These are phyloP conservation scores for Amauroascus verrucosus DNA, from an alignment of 2,329 filamentous ascomycete species.

Conservation along the genomic window DNA sequence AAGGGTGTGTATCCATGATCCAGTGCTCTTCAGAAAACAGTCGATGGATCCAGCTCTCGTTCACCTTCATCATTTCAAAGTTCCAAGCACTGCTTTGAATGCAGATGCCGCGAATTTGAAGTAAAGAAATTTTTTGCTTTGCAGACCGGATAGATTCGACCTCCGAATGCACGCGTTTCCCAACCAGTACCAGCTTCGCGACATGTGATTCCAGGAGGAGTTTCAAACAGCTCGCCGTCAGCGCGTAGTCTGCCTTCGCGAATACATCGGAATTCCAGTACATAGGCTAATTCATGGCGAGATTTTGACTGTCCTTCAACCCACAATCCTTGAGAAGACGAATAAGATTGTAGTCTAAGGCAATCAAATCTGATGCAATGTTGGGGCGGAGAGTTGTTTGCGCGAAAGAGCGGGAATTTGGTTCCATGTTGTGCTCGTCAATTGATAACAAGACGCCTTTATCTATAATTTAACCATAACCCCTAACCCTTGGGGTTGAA, in stretches of 20 bases:
- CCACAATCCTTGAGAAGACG: constrained; percentile 4
- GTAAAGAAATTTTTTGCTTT: constrained; percentile 7
- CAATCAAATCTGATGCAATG: constrained; percentile 6
- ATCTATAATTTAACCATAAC: too few species aligned
- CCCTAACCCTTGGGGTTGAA: too few species aligned
- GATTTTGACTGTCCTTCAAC: constrained; percentile 2
- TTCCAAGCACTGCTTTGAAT: not conserved
- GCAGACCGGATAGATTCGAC: constrained; percentile 12
- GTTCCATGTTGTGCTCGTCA: constrained; percentile 2
- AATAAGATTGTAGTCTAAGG: constrained; percentile 12
- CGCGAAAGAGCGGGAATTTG: not conserved
- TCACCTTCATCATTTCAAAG: not conserved
- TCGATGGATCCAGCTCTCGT: not conserved
- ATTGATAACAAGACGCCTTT: too few species aligned
- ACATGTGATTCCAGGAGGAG: constrained; percentile 10
- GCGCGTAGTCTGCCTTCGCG: constrained; percentile 6
- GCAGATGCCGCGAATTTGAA: not conserved
- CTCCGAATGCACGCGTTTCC: constrained; percentile 14
- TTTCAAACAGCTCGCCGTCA: constrained; percentile 12
- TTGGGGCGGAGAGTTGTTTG: constrained; percentile 8
- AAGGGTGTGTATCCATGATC: not conserved
- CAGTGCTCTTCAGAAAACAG: not conserved
- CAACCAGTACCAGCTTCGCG: constrained; percentile 13
- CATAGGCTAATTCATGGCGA: constrained; percentile 13
- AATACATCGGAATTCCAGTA: constrained; percentile 12